Evolutionary conservation across 2,329 filamentous ascomycete genomes (phyloP).

Genomic region (Aspergillus ochraceoroseus): DNA sequence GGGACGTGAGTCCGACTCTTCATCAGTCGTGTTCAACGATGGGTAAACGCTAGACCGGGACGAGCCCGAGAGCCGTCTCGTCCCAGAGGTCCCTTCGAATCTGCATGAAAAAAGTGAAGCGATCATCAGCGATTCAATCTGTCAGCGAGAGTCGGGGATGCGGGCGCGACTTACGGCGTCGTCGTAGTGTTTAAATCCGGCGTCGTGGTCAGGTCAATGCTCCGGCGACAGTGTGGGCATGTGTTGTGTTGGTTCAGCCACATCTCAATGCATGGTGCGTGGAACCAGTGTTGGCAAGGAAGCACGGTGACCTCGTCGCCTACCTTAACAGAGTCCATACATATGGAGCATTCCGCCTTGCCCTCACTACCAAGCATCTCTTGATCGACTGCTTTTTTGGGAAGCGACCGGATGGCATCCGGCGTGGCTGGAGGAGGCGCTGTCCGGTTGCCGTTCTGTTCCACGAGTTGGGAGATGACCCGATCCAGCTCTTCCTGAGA

Average conservation of each 20-base stretch:
- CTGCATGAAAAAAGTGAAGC: conserved; percentile 14
- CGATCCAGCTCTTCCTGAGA: conserved; percentile 85
- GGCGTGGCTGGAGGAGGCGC: conserved; percentile 77
- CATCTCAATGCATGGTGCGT: conserved; percentile 70
- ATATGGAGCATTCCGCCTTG: conserved; percentile 81
- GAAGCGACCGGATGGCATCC: conserved; percentile 66
- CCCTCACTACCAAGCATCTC: conserved; percentile 66
- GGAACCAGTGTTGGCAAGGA: conserved; percentile 92
- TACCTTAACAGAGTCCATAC: conserved; percentile 75
- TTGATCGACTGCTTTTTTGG: conserved; percentile 64
- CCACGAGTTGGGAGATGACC: conserved; percentile 83
- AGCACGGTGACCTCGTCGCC: conserved; percentile 70
- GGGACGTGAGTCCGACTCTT: conserved; percentile 3
- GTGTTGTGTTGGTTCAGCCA: conserved; percentile 92
- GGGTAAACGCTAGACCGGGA: conserved; percentile 1
- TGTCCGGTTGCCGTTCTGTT: conserved; percentile 66
- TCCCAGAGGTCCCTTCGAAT: conserved; percentile 21
- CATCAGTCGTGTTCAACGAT: conserved; percentile 4
- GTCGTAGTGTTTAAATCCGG: conserved; percentile 6
- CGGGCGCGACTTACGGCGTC: conserved; percentile 23
- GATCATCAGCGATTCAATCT: conserved; percentile 6
- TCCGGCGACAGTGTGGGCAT: conserved; percentile 59
- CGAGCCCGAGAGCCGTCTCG: conserved; percentile 14
- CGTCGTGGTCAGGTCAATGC: conserved; percentile 27
- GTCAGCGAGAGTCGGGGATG: conserved; percentile 11